Base-by-base conservation (phyloP, 805 yeast species). In the Cyberlindnera xylosilytica region DNA sequence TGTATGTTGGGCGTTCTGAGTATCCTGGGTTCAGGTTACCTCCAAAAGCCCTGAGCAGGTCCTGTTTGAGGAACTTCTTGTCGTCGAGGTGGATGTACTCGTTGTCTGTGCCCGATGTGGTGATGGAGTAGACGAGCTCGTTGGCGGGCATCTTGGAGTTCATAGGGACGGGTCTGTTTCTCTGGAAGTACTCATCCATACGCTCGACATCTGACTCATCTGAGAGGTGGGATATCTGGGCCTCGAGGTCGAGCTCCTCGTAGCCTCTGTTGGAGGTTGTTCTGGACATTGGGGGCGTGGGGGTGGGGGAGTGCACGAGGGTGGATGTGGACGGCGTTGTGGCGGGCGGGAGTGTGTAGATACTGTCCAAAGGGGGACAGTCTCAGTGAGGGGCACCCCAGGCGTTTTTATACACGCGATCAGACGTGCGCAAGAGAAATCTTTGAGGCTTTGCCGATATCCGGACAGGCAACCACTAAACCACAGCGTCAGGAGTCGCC, bases 1-100 rank as follows among this genome's bases (percentile, higher is more conserved):
- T 66, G 53, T 79, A 74, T 7, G 63, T 56, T 15, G 86, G 74
- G 10, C 72, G 68, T 20, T 65, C 61, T 13, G 70, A 53, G 49
- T 63, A 45, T 63, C 82, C 86, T 12, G 87, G 83, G 49, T 74
- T 78, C 57, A 82, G 61, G n/a, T 78, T 65, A 74, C 91, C 93
- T 54, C 90, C 93, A 53, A 80, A 79, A 1, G 85, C 85, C 9
- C 60, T 58, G 44, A 76, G 56, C 42, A 80, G 68, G 41, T 79
- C 85, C 24, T 66, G 68, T 44, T 73, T 71, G 50, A 47, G 38
- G 38, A 49, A 57, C 38, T 56, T 57, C 38, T 56, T 52, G 29
- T 53, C 52, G 36, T 53, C 62, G 9, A 56, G 33, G 30, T 53
- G 56, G 33, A 56, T 47, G 39, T 39, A 56, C 34, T 56, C 58